Percentiles rank a stretch among this genome's conserved stretches.
These are phyloP conservation scores for Silene coronaria DNA, from an alignment of 179 eudicot genomes.

Conservation along the genomic window DNA sequence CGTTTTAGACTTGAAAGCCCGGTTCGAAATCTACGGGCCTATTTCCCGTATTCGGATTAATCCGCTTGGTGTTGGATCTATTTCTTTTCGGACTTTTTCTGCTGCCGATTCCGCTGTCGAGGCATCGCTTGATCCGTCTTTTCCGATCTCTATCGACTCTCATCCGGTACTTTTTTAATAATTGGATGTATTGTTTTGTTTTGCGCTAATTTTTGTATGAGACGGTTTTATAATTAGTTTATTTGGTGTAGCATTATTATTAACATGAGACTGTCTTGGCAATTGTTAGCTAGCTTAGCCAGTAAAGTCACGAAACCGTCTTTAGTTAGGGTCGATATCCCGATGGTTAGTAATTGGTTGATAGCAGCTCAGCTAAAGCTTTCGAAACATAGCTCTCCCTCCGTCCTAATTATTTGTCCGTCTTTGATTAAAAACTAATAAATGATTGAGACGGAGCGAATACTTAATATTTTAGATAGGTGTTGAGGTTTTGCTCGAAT, in stretches of 20 bases:
- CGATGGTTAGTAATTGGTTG: too few relatives aligned
- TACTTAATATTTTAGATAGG: too few relatives aligned
- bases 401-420: too few relatives aligned
- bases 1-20: slow-evolving; percentile 63
- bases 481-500: not conserved
- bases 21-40: slow-evolving; percentile 77
- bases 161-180: slow-evolving; percentile 18
- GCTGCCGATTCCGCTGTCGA: slow-evolving; percentile 56
- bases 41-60: slow-evolving; percentile 80
- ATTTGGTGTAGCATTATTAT: too few relatives aligned
- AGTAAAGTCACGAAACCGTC: too few relatives aligned
- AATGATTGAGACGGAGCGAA: too few relatives aligned
- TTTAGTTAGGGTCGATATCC: too few relatives aligned
- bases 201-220: not conserved
- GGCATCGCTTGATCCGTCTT: slow-evolving; percentile 58
- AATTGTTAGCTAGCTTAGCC: too few relatives aligned
- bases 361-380: too few relatives aligned
- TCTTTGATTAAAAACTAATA: too few relatives aligned
- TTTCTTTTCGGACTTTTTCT: slow-evolving; percentile 57
- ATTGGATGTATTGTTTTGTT: not conserved
- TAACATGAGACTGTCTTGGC: too few relatives aligned
- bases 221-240: not conserved
- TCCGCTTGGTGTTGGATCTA: slow-evolving; percentile 48
- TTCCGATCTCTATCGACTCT: slow-evolving; percentile 58
- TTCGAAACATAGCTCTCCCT: too few relatives aligned